A percentile compares a stretch with the other conserved stretches of the same genome.
Evolutionary conservation across 2,329 filamentous ascomycete species (phyloP).

Genomic region (Macroventuria anomochaeta): DNA sequence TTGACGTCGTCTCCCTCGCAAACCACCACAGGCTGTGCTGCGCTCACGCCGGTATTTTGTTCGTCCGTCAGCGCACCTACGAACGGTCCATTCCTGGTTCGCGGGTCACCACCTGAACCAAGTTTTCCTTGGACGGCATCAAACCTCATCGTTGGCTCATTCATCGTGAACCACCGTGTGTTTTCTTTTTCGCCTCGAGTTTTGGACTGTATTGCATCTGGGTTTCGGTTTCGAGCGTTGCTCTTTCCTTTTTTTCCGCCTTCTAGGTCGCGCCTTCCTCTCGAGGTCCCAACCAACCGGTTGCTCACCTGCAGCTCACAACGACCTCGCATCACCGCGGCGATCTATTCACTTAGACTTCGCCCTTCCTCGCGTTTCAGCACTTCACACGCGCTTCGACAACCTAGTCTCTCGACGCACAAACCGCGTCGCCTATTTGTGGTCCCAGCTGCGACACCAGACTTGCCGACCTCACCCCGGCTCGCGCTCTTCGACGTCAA

Average conservation of each 20-base stretch:
- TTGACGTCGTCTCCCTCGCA: conserved; percentile 10
- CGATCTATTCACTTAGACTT: conserved; percentile 52
- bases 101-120: conserved; percentile 12
- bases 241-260: conserved; percentile 19
- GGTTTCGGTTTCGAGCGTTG: conserved; percentile 24
- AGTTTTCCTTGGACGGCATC: not conserved
- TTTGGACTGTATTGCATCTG: conserved; percentile 18
- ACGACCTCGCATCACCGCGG: conserved; percentile 31
- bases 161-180: conserved; percentile 9
- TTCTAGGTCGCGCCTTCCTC: conserved; percentile 17
- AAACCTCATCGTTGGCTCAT: conserved; percentile 10
- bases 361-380: conserved; percentile 40
- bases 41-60: conserved; percentile 15
- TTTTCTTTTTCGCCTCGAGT: conserved; percentile 17
- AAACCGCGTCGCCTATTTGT: conserved; percentile 24
- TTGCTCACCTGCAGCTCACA: conserved; percentile 24
- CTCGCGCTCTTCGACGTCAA: conserved; percentile 18
- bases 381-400: conserved; percentile 18
- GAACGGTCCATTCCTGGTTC: conserved; percentile 7
- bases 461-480: conserved; percentile 13
- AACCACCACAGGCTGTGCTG: conserved; percentile 21
- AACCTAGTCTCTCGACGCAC: conserved; percentile 17
- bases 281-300: conserved; percentile 10
- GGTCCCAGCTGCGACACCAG: conserved; percentile 23
- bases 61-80: not conserved